phyloP scores from a whole-genome alignment of 805 yeast genomes.

The Candida montana region DNA sequence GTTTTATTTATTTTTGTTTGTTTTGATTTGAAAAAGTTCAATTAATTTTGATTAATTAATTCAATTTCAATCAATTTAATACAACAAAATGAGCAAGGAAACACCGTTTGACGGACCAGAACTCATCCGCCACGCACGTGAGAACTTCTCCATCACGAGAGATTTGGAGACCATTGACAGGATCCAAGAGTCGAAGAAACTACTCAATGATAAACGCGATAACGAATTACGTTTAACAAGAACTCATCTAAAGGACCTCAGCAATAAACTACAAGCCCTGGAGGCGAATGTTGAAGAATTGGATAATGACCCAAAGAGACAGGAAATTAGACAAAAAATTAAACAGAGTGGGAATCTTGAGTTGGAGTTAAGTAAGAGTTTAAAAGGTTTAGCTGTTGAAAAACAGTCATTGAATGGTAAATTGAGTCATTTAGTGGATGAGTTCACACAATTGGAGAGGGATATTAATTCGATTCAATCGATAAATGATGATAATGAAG shows the following conservation, averaged over 20 bases:
- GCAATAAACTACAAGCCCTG: conserved; percentile 15
- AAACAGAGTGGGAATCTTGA: conserved; percentile 39
- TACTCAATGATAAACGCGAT: conserved; percentile 19
- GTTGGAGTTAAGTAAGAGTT: conserved; percentile 45
- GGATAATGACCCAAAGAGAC: conserved; percentile 26
- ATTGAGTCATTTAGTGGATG: conserved; percentile 33
- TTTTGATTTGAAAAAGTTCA: neutral
- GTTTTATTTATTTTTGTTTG: neutral
- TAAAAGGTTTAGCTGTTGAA: conserved; percentile 43
- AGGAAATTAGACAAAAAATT: conserved; percentile 28
- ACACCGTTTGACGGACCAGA: no score
- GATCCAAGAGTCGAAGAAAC: conserved; percentile 33
- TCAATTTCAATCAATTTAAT: no score
- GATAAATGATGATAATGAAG: conserved; percentile 23
- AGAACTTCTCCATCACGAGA: conserved; percentile 46
- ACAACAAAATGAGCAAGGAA: no score
- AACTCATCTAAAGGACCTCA: conserved; percentile 14
- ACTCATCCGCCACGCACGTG: conserved; percentile 37
- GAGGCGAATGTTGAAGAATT: conserved; percentile 20
- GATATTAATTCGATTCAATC: conserved; percentile 14
- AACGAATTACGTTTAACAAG: no score
- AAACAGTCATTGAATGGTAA: conserved; percentile 35
- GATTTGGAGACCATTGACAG: conserved; percentile 43
- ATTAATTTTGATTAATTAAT: no score
- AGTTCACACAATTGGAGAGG: conserved; percentile 31